A percentile compares a stretch with the other conserved stretches of the same genome.
Evolutionary conservation across 1,284 basidiomycete species (phyloP).

Genomic region (Heterobasidion occidentale): DNA sequence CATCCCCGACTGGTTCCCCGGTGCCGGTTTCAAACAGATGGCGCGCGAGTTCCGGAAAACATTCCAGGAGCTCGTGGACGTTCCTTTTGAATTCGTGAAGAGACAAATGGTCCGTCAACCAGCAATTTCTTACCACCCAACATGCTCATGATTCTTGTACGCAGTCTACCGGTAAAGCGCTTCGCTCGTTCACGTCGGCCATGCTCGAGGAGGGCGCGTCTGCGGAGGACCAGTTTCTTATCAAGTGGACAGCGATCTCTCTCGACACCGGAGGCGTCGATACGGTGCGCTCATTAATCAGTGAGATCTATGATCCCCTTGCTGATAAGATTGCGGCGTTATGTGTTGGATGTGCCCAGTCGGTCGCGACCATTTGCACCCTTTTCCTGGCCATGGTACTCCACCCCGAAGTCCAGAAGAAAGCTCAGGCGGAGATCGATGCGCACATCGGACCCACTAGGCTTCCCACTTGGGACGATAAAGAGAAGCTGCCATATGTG

Average conservation of each 20-base stretch:
- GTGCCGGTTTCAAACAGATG: neutral
- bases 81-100: neutral
- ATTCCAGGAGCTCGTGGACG: neutral
- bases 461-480: constrained; percentile 11
- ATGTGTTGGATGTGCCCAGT: neutral
- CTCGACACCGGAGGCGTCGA: neutral
- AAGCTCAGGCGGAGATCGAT: constrained; percentile 16
- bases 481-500: constrained; percentile 11
- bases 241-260: neutral
- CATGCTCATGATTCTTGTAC: neutral
- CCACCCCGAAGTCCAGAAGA: constrained; percentile 12
- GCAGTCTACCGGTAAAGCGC: neutral
- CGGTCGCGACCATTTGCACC: neutral
- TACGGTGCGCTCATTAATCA: neutral
- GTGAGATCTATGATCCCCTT: too few relatives aligned
- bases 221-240: neutral
- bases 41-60: neutral
- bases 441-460: constrained; percentile 11
- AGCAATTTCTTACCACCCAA: neutral
- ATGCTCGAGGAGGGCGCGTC: neutral
- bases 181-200: neutral
- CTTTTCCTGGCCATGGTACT: constrained; percentile 14
- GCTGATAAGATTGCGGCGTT: neutral
- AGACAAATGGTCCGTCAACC: neutral
- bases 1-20: constrained; percentile 1